Percentiles rank a stretch among this genome's conserved stretches.
Evolutionary conservation across 768 basidiomycete species (phyloP).

Genomic region (Brasilioporus rufonigricans): DNA sequence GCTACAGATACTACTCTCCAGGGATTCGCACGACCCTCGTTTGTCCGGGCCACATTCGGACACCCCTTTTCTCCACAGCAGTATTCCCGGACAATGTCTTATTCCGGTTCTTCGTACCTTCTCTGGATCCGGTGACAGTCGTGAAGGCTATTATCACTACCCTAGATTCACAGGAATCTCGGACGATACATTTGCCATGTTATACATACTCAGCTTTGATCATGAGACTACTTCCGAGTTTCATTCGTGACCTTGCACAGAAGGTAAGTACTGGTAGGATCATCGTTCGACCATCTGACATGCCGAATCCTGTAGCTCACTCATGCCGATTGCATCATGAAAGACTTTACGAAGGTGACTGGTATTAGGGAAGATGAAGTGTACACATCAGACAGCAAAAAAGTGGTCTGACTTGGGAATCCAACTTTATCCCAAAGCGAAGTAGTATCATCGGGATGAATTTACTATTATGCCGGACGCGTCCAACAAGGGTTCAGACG

Average conservation of each 20-base stretch:
- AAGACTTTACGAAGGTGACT: constrained; percentile 62
- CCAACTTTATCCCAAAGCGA: not conserved
- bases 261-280: constrained; percentile 48
- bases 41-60: constrained; percentile 75
- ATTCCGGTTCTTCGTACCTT: constrained; percentile 75
- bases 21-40: constrained; percentile 86
- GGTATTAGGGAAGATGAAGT: constrained; percentile 58
- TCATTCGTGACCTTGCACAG: constrained; percentile 69
- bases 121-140: constrained; percentile 66
- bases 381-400: constrained; percentile 9
- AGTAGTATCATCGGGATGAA: not conserved
- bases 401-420: constrained; percentile 8
- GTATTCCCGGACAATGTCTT: constrained; percentile 47
- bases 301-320: constrained; percentile 47
- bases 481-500: not conserved
- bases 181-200: constrained; percentile 69
- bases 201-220: constrained; percentile 60
- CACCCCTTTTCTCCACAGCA: constrained; percentile 70
- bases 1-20: constrained; percentile 62
- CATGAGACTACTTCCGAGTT: constrained; percentile 64
- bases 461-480: not conserved
- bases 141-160: constrained; percentile 82
- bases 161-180: constrained; percentile 76
- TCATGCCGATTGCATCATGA: constrained; percentile 70
- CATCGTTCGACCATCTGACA: constrained; percentile 8